These are phyloP conservation scores for Neurospora sp. DNA, from an alignment of 495 filamentous ascomycete genomes.

Conservation along the genomic window DNA sequence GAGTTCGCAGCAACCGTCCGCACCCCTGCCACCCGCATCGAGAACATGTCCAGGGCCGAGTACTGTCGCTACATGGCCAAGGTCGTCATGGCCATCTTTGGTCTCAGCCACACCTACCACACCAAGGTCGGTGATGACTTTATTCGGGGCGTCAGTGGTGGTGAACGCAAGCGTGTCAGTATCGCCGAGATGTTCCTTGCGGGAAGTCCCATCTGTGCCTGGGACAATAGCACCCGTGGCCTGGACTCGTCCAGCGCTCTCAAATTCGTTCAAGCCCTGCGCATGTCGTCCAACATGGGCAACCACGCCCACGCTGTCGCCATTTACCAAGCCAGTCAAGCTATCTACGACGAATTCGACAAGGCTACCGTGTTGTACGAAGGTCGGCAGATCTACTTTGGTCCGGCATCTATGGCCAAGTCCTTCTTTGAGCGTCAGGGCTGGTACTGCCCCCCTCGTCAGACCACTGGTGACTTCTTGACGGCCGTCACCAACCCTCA, in stretches of 20 bases:
- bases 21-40: constrained; percentile 54
- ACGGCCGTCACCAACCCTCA: constrained; percentile 65
- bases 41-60: constrained; percentile 49
- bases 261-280: constrained; percentile 35
- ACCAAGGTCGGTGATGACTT: constrained; percentile 80
- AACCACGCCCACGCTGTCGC: constrained; percentile 43
- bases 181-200: constrained; percentile 44
- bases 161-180: constrained; percentile 44
- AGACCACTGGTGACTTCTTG: constrained; percentile 68
- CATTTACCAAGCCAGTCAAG: constrained; percentile 67
- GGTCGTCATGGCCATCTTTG: constrained; percentile 66
- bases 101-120: constrained; percentile 48
- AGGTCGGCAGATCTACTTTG: constrained; percentile 58
- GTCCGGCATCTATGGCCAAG: constrained; percentile 42
- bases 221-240: constrained; percentile 48
- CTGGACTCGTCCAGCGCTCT: constrained; percentile 42
- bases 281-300: constrained; percentile 24
- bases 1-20: constrained; percentile 50
- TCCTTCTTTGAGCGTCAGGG: constrained; percentile 52
- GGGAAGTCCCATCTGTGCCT: constrained; percentile 35
- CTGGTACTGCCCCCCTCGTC: constrained; percentile 53
- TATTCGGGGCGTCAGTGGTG: constrained; percentile 57
- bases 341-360: constrained; percentile 56
- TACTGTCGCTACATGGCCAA: constrained; percentile 59
- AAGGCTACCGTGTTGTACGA: constrained; percentile 54